Evolutionary conservation across 345 rosid genomes (phyloP), one percentile per base, ranked within the genome.

Genomic region (Streptanthus diversifolius): DNA sequence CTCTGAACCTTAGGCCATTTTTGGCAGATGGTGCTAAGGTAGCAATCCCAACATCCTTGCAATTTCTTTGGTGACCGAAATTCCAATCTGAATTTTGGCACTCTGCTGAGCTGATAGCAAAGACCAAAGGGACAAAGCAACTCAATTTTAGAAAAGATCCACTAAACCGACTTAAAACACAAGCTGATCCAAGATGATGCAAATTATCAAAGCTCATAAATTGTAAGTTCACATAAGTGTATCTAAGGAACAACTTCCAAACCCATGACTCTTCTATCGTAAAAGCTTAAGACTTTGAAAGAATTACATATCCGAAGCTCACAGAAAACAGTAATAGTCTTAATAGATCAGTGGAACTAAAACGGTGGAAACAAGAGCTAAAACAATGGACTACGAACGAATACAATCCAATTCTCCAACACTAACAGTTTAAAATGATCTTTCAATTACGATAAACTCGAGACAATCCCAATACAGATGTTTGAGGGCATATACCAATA

Each of bases 41-140:
- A 19, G 21, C 62, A 77, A 37, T 47, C 29, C 41, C 63, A 51
- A 25, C 5, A 39, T 68, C 82, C 73, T 78, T 87, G 82, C 97
- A 91, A 51, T 84, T 77, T n/a, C 63, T 71, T 54, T 84, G 83
- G 74, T 91, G 98, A 64, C 75, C 91, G 7, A 79, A 82, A 5
- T 51, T 73, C 99, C 99, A 95, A 66, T 92, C 90, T 47, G 65
- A 69, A 49, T 19, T 24, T 84, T 92, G 99, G 82, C 99, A 95
- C 49, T 39, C 61, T 14, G 22, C 24, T 56, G 96, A 90, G 82
- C 97, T 91, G 82, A 51, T 41, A 54, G 17, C 32, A 66, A 77
- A 59, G 10, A 39, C 25, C 54, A 75, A 49, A 8, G n/a, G 7
- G 15, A 60, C 13, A 29, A 70, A 55, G 27, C 21, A 53, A 40